Evolutionary conservation across 2,329 filamentous ascomycete genomes (phyloP), one percentile per base, ranked within the genome.

Genomic region (Penicillium sp.): DNA sequence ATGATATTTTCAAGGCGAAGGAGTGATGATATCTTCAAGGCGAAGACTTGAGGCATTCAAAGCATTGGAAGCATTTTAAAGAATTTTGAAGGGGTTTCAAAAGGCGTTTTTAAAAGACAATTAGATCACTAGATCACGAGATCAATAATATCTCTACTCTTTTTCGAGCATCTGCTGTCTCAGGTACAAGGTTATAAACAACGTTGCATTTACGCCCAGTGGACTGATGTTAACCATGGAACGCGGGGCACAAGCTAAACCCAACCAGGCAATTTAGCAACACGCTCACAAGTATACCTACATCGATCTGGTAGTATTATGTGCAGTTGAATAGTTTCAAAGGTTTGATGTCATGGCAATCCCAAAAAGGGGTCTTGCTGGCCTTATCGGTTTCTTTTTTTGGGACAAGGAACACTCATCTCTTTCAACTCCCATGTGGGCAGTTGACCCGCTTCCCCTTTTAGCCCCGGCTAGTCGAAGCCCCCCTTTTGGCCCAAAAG

Each of bases 1-100:
- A 85, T 2, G 93, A 99, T 48, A 85, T 95, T 34, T 84, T 94
- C 49, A 11, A 19, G 6, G 35, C 0, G 19, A 16, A 30, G 9
- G 70, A 80, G 93, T 26, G 76, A 85, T 2, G 93, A 99, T 48
- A 85, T 95, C 35, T 84, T 94, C 49, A 11, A 19, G 6, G 35
- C 0, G 19, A 16, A 30, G 9, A 13, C 13, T 16, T 47, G 16
- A 52, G 36, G n/a, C 11, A 40, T 29, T 43, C 9, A 43, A 4
- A 11, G 27, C 29, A n/a, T 23, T 36, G 19, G 10, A 18, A 35
- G 36, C 36, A 34, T 47, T 43, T 16, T n/a, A n/a, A n/a, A n/a
- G n/a, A n/a, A n/a, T n/a, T n/a, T n/a, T n/a, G n/a, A n/a, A n/a
- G n/a, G n/a, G n/a, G n/a, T n/a, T n/a, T n/a, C n/a, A n/a, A n/a